Evolutionary conservation across 1,284 basidiomycete species (phyloP), one percentile per base, ranked within the genome.

Genomic region (Trametes hirsuta): DNA sequence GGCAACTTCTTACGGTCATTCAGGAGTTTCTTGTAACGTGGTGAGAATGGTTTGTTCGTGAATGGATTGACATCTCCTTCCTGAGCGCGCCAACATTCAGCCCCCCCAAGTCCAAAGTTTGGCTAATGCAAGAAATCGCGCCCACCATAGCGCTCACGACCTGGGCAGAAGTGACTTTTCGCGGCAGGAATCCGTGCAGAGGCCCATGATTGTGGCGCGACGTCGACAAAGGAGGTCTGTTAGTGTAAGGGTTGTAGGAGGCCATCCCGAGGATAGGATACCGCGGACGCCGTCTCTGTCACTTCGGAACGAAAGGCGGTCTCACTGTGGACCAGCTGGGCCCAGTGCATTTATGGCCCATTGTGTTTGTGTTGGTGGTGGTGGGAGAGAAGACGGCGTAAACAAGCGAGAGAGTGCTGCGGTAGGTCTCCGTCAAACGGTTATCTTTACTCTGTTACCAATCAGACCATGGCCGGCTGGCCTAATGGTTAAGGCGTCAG

Each of bases 21-120:
- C 9, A 98, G 76, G 58, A 99, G 97, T 75, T 92, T 94, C 74
- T 84, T 88, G 81, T 98, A 99, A 61, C 89, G 84, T 3, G 82
- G 74, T 0, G 93, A 87, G 73, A 90, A 93, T 0, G 92, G 90
- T 52, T 74, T 75, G 64, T 88, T 88, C n/a, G 91, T 97, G 78
- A 98, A 99, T 0, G 96, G 93, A 72, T 98, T 98, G 54, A 88
- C 68, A 47, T 93, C 86, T 64, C 92, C 87, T 12, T 53, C 52
- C 52, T 53, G 15, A 2, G 18, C 1, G 5, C 1, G 15, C 22
- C 50, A 18, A 18, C 18, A 18, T 18, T 18, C 18, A 18, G 18
- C 18, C 18, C 18, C 18, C 18, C 18, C 18, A 18, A 18, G 18
- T 18, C 18, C 18, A 18, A 18, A 18, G 18, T 18, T 18, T 18